Evolutionary conservation across 2,329 filamentous ascomycete genomes (phyloP).

Genomic region (Davidsoniella eucalypti): DNA sequence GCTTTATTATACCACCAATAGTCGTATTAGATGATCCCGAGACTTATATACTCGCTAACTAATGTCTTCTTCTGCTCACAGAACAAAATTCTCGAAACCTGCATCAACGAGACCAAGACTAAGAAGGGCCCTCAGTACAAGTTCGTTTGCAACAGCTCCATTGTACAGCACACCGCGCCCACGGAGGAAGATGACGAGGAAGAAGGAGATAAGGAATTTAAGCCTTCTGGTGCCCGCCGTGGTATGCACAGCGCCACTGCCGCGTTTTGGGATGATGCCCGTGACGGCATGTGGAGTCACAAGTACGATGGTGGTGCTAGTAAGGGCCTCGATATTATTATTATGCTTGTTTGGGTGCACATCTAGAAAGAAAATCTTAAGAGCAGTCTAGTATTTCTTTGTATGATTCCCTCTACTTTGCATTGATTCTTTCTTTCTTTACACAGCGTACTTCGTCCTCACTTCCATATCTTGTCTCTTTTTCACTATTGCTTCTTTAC

Average conservation of each 20-base stretch:
- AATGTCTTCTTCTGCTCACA: conserved; percentile 19
- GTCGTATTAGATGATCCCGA: no score
- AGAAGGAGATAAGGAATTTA: conserved; percentile 45
- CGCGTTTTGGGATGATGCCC: conserved; percentile 82
- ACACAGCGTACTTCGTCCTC: no score
- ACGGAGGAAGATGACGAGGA: conserved; percentile 33
- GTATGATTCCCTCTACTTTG: conserved; percentile 2
- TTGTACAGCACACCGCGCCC: conserved; percentile 79
- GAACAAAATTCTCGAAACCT: conserved; percentile 60
- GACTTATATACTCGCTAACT: background rate
- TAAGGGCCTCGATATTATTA: conserved; percentile 53
- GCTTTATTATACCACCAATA: background rate
- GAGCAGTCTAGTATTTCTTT: no score
- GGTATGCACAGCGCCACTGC: conserved; percentile 82
- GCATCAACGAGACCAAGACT: conserved; percentile 53
- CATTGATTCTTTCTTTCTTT: no score
- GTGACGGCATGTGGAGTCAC: conserved; percentile 78
- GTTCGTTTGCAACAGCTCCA: conserved; percentile 94
- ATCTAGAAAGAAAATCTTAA: conserved; percentile 26
- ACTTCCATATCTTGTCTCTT: background rate
- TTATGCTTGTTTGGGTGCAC: conserved; percentile 65
- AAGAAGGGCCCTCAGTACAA: conserved; percentile 52
- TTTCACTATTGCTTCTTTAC: background rate
- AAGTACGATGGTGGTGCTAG: conserved; percentile 58
- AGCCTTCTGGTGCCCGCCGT: conserved; percentile 62